Conservation (phyloP, 371 early-diverging fungal species). For the Mortierella sp. region DNA sequence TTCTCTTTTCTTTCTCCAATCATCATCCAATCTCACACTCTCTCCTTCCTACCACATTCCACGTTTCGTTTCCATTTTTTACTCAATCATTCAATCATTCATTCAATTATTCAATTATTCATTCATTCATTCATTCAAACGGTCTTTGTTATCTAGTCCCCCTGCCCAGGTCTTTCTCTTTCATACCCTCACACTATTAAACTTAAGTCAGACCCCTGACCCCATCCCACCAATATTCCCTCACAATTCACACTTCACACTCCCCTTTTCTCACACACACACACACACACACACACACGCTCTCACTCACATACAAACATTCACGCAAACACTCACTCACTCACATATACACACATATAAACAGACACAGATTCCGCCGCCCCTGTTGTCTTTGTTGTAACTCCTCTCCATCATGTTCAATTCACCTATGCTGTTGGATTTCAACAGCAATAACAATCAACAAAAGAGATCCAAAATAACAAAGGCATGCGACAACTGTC, state of each 20-base stretch:
- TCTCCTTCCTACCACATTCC: background rate
- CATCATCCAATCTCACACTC: background rate
- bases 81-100: background rate
- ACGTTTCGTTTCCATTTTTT: background rate
- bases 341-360: background rate
- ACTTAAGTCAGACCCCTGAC: too few relatives aligned
- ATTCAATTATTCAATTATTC: too few relatives aligned
- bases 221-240: too few relatives aligned
- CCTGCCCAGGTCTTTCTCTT: too few relatives aligned
- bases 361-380: too few relatives aligned
- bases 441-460: constrained; percentile 13
- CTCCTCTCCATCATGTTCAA: constrained; percentile 36
- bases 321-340: too few relatives aligned
- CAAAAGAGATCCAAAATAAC: constrained; percentile 53
- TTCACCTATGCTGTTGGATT: constrained; percentile 51
- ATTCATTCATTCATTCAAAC: too few relatives aligned
- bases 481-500: constrained; percentile 62
- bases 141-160: too few relatives aligned
- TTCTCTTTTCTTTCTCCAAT: background rate
- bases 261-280: background rate
- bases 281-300: background rate
- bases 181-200: too few relatives aligned
- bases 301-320: too few relatives aligned
- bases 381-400: too few relatives aligned
- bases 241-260: too few relatives aligned